phyloP scores from a whole-genome alignment of 2,329 filamentous ascomycete genomes.

The Phialocephala subalpina region DNA sequence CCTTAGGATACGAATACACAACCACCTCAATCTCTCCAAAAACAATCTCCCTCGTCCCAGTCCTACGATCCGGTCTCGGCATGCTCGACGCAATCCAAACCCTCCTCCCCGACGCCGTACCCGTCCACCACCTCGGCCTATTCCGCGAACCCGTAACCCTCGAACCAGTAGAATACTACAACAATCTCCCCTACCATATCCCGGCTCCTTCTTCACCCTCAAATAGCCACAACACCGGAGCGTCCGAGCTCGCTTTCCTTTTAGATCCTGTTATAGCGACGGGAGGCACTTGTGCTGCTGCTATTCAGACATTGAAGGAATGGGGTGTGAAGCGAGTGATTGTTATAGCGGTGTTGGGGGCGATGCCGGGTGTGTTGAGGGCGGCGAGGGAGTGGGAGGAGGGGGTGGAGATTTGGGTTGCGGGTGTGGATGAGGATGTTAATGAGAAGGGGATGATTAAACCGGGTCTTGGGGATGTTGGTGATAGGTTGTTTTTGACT shows the following conservation, averaged over 20 bases:
- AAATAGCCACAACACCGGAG: conserved; percentile 46
- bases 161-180: conserved; percentile 95
- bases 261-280: conserved; percentile 95
- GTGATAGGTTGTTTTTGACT: conserved; percentile 88
- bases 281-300: conserved; percentile 86
- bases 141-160: conserved; percentile 90
- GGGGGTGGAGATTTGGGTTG: conserved; percentile 82
- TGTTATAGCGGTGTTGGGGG: conserved; percentile 78
- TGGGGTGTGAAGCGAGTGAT: conserved; percentile 90
- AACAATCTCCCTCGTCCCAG: conserved; percentile 83
- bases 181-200: conserved; percentile 85
- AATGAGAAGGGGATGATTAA: conserved; percentile 88
- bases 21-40: conserved; percentile 67
- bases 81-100: conserved; percentile 91
- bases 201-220: conserved; percentile 50
- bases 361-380: conserved; percentile 71
- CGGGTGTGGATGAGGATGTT: conserved; percentile 77
- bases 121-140: conserved; percentile 92
- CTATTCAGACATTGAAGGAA: conserved; percentile 86
- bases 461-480: conserved; percentile 89
- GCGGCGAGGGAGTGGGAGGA: conserved; percentile 83
- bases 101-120: conserved; percentile 80
- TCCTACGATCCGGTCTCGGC: conserved; percentile 88
- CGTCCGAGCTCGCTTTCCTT: conserved; percentile 76
- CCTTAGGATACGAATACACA: conserved; percentile 79